phyloP scores from a whole-genome alignment of 495 filamentous ascomycete species.

The Pseudevernia furfuracea region DNA sequence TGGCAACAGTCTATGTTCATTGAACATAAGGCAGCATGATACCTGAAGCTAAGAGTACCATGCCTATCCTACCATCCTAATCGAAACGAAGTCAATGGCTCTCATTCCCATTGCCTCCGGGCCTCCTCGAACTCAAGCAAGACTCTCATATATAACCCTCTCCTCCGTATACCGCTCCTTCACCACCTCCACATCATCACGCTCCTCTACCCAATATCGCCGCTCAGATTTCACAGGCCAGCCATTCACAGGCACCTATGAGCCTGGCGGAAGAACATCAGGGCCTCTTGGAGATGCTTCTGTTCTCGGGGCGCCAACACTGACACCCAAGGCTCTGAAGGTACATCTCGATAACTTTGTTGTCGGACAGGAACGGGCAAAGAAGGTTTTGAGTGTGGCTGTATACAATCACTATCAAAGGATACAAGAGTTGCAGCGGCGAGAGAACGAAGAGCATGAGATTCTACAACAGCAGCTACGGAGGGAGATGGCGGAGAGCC shows the following conservation, averaged over 20 bases:
- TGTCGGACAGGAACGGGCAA: constrained; percentile 92
- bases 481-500: constrained; percentile 40
- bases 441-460: constrained; percentile 71
- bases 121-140: constrained; percentile 28
- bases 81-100: constrained; percentile 15
- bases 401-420: constrained; percentile 98
- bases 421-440: constrained; percentile 64
- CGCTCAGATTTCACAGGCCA: constrained; percentile 58
- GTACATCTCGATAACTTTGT: constrained; percentile 91
- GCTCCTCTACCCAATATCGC: constrained; percentile 46
- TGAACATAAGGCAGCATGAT: background rate
- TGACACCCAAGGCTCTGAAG: constrained; percentile 80
- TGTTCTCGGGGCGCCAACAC: constrained; percentile 55
- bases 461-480: constrained; percentile 44
- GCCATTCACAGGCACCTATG: constrained; percentile 69
- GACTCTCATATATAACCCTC: constrained; percentile 36
- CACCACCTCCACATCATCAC: constrained; percentile 28
- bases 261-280: constrained; percentile 54
- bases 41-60: background rate
- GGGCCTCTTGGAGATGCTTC: constrained; percentile 52
- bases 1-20: background rate
- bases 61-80: background rate
- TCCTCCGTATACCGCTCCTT: constrained; percentile 29
- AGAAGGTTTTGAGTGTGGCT: constrained; percentile 84
- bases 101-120: constrained; percentile 13